Base-by-base conservation (phyloP, 2,329 filamentous ascomycete genomes). In the Rhexocercosporidium sp. region DNA sequence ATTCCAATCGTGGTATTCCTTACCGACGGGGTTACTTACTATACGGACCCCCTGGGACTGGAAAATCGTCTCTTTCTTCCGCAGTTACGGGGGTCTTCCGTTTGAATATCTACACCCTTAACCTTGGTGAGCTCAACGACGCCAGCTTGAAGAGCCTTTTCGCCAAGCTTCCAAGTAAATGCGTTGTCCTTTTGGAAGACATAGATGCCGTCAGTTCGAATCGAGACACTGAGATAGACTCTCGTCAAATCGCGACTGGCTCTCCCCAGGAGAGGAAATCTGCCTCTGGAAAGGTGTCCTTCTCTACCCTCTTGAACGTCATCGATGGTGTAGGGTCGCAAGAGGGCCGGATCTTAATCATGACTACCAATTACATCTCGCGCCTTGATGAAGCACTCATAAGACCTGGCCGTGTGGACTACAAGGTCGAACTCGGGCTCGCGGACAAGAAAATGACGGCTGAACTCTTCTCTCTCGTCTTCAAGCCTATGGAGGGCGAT, bases 361-460 rank as follows among this genome's bases (percentile, higher is more conserved):
- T 67, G 29, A 67, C 61, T 18, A 97, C 95, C 2, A 97, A 98
- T 76, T 92, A 97, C 75, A 88, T 97, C 41, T 93, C 97, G 71
- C 86, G 92, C 49, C 85, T 97, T 1, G 65, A 91, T 90, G 90
- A 93, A 67, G 95, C 94, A 4, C 81, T 98, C 49, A 92, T 97
- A 60, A 86, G 95, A 39, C 95, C 95, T 0, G 95, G 95, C 0
- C 87, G 95, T 41, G 93, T 98, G 0, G 95, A 98, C 78, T 92
- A 97, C 90, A 95, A 97, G 86, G 97, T 98, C 73, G 88, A 92
- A 62, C 89, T 98, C 53, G 94, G 94, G 46, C 39, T 41, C 11
- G 39, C 11, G 5, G 11, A 41, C 39, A 41, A 14, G 5, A 41
- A 41, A 6, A 41, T 41, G 11, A 41, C 11, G 14, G 39, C 39